Evolutionary conservation across 495 filamentous ascomycete species (phyloP).

Genomic region (Penicillium alfredii): DNA sequence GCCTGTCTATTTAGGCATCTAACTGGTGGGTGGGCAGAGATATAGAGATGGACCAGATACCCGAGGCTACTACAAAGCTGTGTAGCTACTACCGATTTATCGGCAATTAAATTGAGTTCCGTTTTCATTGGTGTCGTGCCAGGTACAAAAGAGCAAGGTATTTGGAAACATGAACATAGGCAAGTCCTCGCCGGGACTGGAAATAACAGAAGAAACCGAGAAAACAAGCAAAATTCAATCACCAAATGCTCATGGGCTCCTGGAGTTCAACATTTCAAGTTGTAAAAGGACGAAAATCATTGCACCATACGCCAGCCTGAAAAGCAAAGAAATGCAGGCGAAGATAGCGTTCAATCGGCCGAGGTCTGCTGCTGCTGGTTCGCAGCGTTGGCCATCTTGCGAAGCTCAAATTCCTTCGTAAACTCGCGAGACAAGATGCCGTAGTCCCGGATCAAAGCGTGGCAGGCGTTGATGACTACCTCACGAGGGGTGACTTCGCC

Average conservation of each 20-base stretch:
- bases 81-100: not conserved
- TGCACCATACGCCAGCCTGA: too few species aligned
- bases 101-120: too few species aligned
- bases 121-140: constrained; percentile 6
- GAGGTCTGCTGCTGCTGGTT: constrained; percentile 36
- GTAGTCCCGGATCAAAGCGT: constrained; percentile 71
- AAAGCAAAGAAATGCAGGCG: too few species aligned
- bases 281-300: too few species aligned
- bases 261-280: too few species aligned
- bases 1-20: not conserved
- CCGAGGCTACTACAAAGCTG: too few species aligned
- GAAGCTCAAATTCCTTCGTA: constrained; percentile 89
- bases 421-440: constrained; percentile 76
- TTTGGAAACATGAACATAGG: not conserved
- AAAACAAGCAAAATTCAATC: too few species aligned
- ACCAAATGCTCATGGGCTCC: too few species aligned
- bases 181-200: constrained; percentile 9
- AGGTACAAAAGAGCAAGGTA: constrained; percentile 3
- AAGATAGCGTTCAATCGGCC: constrained; percentile 25
- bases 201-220: constrained; percentile 6
- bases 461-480: constrained; percentile 71
- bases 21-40: too few species aligned
- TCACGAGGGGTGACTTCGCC: constrained; percentile 79
- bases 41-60: too few species aligned
- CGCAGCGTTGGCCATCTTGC: constrained; percentile 73